These are phyloP conservation scores for Oryza meridionalis DNA, from an alignment of 176 grass and related monocot genomes.

Conservation along the genomic window DNA sequence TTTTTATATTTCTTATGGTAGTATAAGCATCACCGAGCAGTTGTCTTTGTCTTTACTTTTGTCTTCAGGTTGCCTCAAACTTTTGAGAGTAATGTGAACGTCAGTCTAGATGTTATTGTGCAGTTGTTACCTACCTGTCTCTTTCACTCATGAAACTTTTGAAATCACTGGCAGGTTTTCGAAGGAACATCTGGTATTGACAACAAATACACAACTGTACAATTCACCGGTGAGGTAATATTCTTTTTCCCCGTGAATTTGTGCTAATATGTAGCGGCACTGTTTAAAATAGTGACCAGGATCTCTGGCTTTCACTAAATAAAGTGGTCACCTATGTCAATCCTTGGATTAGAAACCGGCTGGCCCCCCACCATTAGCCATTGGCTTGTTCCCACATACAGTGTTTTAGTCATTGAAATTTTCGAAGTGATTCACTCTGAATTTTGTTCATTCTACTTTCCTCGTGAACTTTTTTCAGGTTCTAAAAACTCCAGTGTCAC, in stretches of 20 bases:
- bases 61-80: not conserved
- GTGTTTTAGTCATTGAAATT: not conserved
- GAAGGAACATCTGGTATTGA: conserved; percentile 84
- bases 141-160: conserved; percentile 28
- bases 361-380: not conserved
- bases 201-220: conserved; percentile 80
- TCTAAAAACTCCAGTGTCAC: conserved; percentile 71
- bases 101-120: conserved; percentile 3
- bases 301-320: not conserved
- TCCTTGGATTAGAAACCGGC: too few relatives aligned
- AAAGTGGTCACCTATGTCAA: too few relatives aligned
- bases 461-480: conserved; percentile 3
- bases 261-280: not conserved
- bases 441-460: not conserved
- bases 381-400: too few relatives aligned
- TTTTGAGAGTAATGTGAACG: not conserved
- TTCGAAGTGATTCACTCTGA: not conserved
- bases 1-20: not conserved
- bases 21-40: not conserved
- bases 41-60: not conserved
- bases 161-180: conserved; percentile 56
- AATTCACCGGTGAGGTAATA: conserved; percentile 76
- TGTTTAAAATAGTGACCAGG: not conserved
- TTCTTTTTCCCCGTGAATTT: not conserved
- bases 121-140: not conserved